A percentile compares a stretch with the other conserved stretches of the same genome.
Conservation (phyloP, 352 stramenopile genomes). For the Pythium sp. region DNA sequence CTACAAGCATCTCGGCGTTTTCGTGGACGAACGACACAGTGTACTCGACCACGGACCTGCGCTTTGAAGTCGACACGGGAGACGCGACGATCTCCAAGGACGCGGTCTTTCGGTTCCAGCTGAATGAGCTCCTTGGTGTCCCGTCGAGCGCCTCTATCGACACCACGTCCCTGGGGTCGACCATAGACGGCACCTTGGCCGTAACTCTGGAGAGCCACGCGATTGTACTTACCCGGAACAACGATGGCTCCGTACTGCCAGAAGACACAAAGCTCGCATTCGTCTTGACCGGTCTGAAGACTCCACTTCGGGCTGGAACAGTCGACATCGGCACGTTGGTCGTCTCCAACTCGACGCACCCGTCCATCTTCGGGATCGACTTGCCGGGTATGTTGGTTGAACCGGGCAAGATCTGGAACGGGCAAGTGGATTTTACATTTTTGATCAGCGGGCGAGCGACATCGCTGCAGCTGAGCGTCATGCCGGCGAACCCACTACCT, state of each 20-base stretch:
- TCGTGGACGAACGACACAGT: conserved; percentile 34
- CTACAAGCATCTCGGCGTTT: not conserved
- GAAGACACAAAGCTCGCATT: conserved; percentile 13
- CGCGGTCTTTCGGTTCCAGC: conserved; percentile 27
- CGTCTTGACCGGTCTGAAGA: conserved; percentile 13
- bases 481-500: conserved; percentile 31
- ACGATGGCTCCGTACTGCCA: conserved; percentile 13
- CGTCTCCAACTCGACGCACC: conserved; percentile 18
- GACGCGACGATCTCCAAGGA: conserved; percentile 26
- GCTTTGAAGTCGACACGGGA: conserved; percentile 24
- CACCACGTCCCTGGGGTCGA: conserved; percentile 8
- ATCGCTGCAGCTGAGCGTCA: conserved; percentile 28
- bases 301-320: conserved; percentile 11
- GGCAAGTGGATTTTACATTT: conserved; percentile 16
- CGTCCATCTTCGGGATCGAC: conserved; percentile 2
- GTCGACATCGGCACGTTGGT: conserved; percentile 22
- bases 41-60: conserved; percentile 16
- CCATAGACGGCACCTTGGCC: conserved; percentile 27
- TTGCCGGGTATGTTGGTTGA: conserved; percentile 23
- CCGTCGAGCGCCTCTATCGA: conserved; percentile 21
- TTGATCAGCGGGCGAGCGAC: conserved; percentile 39
- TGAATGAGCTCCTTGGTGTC: conserved; percentile 27
- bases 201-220: conserved; percentile 19
- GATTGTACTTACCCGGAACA: conserved; percentile 23
- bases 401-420: conserved; percentile 29